Percentiles rank a stretch among this genome's conserved stretches.
phyloP scores from a whole-genome alignment of 2,329 filamentous ascomycete genomes.

The Fusarium sp. region DNA sequence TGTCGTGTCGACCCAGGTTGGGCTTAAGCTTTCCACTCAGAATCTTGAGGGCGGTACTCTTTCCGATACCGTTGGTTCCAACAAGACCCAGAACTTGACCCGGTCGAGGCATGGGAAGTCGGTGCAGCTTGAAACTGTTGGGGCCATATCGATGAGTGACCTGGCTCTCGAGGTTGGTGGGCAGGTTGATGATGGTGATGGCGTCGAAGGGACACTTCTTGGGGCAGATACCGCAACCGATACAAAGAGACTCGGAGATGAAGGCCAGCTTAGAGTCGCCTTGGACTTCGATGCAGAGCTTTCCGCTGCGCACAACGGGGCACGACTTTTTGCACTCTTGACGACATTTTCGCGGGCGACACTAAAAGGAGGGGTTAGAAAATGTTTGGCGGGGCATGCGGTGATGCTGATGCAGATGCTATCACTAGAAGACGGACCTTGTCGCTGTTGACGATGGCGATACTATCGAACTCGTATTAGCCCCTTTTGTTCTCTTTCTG shows the following conservation, averaged over 20 bases:
- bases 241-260: constrained; percentile 95
- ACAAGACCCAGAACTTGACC: constrained; percentile 96
- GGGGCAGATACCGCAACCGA: constrained; percentile 98
- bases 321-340: constrained; percentile 99
- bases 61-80: constrained; percentile 99
- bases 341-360: constrained; percentile 79
- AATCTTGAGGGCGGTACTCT: constrained; percentile 99
- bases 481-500: neutral
- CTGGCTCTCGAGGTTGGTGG: constrained; percentile 97
- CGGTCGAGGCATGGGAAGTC: constrained; percentile 93
- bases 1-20: constrained; percentile 93
- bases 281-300: constrained; percentile 95
- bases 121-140: constrained; percentile 99
- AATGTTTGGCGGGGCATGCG: constrained; percentile 46
- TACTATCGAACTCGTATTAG: constrained; percentile 68
- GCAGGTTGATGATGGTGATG: constrained; percentile 99
- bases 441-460: constrained; percentile 98
- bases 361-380: constrained; percentile 51
- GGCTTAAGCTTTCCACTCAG: constrained; percentile 98
- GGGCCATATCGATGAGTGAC: constrained; percentile 99
- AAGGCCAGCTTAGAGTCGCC: constrained; percentile 94
- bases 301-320: constrained; percentile 95
- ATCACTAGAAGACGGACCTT: constrained; percentile 71
- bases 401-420: constrained; percentile 21
- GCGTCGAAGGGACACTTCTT: constrained; percentile 99